Base-by-base conservation (phyloP, 257 asterid species). In the Pogostemon cablin region DNA sequence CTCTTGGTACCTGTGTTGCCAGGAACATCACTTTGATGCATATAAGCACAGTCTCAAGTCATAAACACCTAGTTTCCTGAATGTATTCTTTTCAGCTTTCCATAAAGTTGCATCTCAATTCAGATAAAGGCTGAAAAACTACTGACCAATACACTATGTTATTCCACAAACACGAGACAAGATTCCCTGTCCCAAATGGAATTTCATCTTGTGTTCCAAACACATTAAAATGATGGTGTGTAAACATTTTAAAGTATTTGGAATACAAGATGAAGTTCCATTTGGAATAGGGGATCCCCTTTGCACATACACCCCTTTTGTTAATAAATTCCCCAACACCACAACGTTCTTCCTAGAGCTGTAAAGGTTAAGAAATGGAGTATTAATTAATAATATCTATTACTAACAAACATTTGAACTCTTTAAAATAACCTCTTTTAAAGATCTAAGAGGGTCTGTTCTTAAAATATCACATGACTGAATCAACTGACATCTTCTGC, bases 1-100 rank as follows among this genome's bases (percentile, higher is more conserved):
- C 87, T 93, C 99, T 78, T 91, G 98, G 75, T 93, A 93, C 86
- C 96, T 91, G 85, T 61, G 65, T 69, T 59, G 64, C 56, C 64
- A 72, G 34, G 74, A 67, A 39, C 2, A 37, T 7, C 15, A 54
- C 15, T 35, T 41, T 48, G 53, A 70, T 41, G 37, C 11, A 60
- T 25, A 47, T 15, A 56, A 17, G 34, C 6, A 54, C 7, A 69
- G n/a, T 20, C 43, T 32, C 20, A 34, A 0, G 54, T 17, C 74
- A 69, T 3, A 17, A 61, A 11, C 20, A 39, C 38, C 37, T 41
- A 4, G 53, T 53, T 46, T 15, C 65, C 66, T 40, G 48, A 52
- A 60, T 17, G 7, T 32, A 54, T 34, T 20, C 41, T 60, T 65
- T 20, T 46, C 59, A 25, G 32, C 32, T 25, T 25, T 25, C 32